A percentile compares a stretch with the other conserved stretches of the same genome.
Conservation (phyloP, 257 asterid genomes). For the Cordia subcordata region DNA sequence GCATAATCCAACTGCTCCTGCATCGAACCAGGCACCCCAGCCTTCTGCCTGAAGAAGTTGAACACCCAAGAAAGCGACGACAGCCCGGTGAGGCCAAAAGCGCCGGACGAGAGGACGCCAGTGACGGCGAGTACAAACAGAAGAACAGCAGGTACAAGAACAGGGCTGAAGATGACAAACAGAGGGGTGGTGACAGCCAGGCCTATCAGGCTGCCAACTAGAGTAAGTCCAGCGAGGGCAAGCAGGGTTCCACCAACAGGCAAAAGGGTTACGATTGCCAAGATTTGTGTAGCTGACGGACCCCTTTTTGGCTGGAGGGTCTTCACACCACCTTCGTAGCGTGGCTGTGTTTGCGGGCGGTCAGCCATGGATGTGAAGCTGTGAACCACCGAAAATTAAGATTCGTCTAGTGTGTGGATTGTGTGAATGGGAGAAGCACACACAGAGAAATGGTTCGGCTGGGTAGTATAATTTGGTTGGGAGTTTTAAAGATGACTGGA, state of each 20-base stretch:
- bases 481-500: neutral
- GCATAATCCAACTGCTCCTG: slow-evolving; percentile 9
- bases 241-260: slow-evolving; percentile 12
- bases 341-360: neutral
- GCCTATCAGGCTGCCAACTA: slow-evolving; percentile 13
- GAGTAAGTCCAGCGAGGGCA: slow-evolving; percentile 14
- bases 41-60: slow-evolving; percentile 7
- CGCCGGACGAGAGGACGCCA: slow-evolving; percentile 21
- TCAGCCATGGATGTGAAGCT: neutral
- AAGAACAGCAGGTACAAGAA: slow-evolving; percentile 14
- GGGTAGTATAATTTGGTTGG: neutral
- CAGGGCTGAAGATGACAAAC: slow-evolving; percentile 24
- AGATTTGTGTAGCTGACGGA: slow-evolving; percentile 8
- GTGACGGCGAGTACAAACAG: neutral
- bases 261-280: slow-evolving; percentile 8
- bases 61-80: slow-evolving; percentile 15
- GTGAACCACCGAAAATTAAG: too few relatives aligned
- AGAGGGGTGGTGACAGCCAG: slow-evolving; percentile 12
- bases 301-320: neutral
- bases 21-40: neutral
- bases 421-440: neutral
- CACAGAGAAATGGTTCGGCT: neutral
- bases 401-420: neutral
- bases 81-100: slow-evolving; percentile 20
- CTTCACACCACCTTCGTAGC: neutral